phyloP scores from a whole-genome alignment of 176 grass and related monocot species.

The Paspalum notatum region DNA sequence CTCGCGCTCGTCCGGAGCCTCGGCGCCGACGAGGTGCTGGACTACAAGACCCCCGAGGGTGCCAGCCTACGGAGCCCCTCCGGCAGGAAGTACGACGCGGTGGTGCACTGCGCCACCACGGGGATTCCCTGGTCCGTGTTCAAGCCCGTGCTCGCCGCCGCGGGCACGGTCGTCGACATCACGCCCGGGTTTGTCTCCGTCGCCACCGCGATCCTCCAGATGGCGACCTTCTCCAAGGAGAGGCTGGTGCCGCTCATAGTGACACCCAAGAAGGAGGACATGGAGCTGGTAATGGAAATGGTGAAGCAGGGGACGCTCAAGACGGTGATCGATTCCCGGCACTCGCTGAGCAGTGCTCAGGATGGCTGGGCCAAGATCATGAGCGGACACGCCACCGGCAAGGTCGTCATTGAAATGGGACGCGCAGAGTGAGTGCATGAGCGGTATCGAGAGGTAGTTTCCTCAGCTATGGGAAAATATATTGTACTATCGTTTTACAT shows the following conservation, averaged over 20 bases:
- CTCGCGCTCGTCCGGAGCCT: conserved; percentile 47
- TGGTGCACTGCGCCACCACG: conserved; percentile 67
- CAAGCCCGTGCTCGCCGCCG: conserved; percentile 43
- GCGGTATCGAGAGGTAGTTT: no score
- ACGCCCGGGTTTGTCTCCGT: conserved; percentile 41
- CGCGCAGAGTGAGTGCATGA: not conserved
- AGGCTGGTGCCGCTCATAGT: conserved; percentile 59
- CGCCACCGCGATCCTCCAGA: conserved; percentile 53
- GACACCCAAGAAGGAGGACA: conserved; percentile 53
- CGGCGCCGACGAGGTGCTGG: conserved; percentile 68
- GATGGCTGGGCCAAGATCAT: conserved; percentile 79
- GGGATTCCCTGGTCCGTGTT: conserved; percentile 60
- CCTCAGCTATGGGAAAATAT: no score
- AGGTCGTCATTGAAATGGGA: conserved; percentile 72
- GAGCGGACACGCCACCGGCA: conserved; percentile 73
- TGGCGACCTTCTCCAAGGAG: conserved; percentile 65
- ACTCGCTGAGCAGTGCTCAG: conserved; percentile 52
- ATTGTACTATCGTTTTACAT: no score
- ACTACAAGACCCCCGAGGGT: conserved; percentile 75
- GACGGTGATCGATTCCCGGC: conserved; percentile 56
- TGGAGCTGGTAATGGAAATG: conserved; percentile 64
- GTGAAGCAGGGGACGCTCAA: conserved; percentile 58
- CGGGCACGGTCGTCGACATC: conserved; percentile 54
- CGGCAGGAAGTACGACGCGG: conserved; percentile 57
- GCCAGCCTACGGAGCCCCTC: conserved; percentile 62